phyloP scores from a whole-genome alignment of 345 rosid genomes.

The Rhodamnia argentea region DNA sequence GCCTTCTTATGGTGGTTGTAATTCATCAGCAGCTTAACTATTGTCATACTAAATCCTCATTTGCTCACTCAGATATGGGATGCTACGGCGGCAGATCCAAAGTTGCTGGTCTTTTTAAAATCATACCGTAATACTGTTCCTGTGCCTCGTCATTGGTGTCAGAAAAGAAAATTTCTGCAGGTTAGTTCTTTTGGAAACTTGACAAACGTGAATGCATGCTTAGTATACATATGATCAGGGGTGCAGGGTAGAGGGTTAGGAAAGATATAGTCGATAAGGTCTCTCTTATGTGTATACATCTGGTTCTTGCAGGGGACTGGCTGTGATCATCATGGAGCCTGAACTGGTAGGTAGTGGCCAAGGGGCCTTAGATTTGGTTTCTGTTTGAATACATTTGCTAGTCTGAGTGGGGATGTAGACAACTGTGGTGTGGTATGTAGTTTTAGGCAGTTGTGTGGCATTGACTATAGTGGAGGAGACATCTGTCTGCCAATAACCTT shows the following conservation, averaged over 20 bases:
- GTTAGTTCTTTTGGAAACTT: constrained; percentile 33
- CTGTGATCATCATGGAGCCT: constrained; percentile 90
- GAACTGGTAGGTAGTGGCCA: constrained; percentile 94
- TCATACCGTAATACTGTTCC: constrained; percentile 94
- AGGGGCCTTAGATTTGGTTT: constrained; percentile 34
- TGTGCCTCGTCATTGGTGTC: constrained; percentile 99
- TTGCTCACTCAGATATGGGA: constrained; percentile 84
- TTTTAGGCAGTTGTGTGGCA: neutral
- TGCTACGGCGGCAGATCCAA: constrained; percentile 97
- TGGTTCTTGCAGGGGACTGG: constrained; percentile 98
- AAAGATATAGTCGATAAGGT: constrained; percentile 58
- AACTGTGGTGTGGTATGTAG: neutral
- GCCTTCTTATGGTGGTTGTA: neutral
- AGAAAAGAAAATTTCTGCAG: constrained; percentile 98
- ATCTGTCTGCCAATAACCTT: neutral
- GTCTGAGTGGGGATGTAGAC: constrained; percentile 33
- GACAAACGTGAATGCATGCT: constrained; percentile 25
- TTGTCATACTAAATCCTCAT: neutral
- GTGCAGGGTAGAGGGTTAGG: constrained; percentile 44
- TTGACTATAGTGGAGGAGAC: constrained; percentile 1
- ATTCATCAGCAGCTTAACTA: neutral
- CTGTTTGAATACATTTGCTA: constrained; percentile 18
- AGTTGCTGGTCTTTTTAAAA: constrained; percentile 85
- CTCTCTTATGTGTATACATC: constrained; percentile 97
- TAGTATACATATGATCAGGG: constrained; percentile 32